Evolutionary conservation across 768 basidiomycete genomes (phyloP).

Genomic region (Naganishia vaughanmartiniae): DNA sequence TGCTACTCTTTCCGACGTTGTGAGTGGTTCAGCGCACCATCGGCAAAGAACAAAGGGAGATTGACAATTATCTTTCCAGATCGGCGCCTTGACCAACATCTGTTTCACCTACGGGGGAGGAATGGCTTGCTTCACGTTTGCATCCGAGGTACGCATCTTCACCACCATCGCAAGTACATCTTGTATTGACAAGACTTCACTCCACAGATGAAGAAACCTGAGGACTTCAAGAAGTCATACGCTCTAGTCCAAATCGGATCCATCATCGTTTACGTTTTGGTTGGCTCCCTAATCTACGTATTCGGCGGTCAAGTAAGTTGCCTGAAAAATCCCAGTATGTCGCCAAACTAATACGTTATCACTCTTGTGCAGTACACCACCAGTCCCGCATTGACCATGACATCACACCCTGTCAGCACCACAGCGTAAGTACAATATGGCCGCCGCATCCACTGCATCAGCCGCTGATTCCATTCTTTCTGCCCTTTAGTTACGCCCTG

Average conservation of each 20-base stretch:
- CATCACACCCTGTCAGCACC: conserved; percentile 33
- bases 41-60: not conserved
- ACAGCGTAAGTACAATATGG: conserved; percentile 27
- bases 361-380: conserved; percentile 31
- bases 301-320: conserved; percentile 34
- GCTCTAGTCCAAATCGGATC: conserved; percentile 34
- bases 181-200: not conserved
- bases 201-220: conserved; percentile 36
- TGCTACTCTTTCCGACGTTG: conserved; percentile 35
- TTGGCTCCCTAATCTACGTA: conserved; percentile 36
- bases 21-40: not conserved
- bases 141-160: conserved; percentile 33
- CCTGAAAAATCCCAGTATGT: not conserved
- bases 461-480: not conserved
- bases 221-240: conserved; percentile 42
- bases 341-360: not conserved
- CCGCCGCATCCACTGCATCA: not conserved
- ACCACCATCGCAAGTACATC: too few relatives aligned
- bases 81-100: conserved; percentile 41
- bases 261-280: conserved; percentile 34
- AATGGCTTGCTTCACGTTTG: conserved; percentile 40
- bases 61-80: not conserved
- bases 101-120: conserved; percentile 39
- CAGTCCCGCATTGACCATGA: conserved; percentile 39
- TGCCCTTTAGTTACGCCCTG: conserved; percentile 6